These are phyloP conservation scores for Sporothrix brunneoviolacea DNA, from an alignment of 2,329 filamentous ascomycete genomes.

Conservation along the genomic window DNA sequence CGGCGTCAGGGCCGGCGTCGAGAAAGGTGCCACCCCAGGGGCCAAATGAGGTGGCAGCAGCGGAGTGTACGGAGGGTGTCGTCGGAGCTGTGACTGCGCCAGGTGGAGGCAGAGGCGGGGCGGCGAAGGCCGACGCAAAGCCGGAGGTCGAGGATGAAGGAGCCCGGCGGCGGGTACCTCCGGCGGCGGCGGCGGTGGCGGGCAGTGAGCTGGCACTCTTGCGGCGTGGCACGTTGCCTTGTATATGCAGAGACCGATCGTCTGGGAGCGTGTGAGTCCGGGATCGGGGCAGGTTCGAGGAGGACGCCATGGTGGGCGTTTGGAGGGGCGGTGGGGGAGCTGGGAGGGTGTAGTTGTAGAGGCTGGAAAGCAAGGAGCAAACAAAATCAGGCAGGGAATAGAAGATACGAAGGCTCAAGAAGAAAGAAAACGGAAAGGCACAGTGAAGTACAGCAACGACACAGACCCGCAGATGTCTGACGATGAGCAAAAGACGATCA, in stretches of 20 bases:
- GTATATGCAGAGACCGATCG: conserved; percentile 10
- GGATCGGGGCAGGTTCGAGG: neutral
- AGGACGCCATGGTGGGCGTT: conserved; percentile 17
- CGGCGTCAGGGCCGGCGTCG: conserved; percentile 13
- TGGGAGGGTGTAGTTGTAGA: neutral
- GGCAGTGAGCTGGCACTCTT: conserved; percentile 14
- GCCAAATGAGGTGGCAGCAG: neutral
- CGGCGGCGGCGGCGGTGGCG: neutral
- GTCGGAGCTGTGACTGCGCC: conserved; percentile 1
- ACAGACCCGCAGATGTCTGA: no score
- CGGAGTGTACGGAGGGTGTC: conserved; percentile 6
- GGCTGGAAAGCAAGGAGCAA: no score
- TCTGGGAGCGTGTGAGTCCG: conserved; percentile 19
- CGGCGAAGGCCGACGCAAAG: neutral
- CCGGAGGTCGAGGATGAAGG: neutral
- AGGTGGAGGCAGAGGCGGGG: neutral
- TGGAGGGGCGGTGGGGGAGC: neutral
- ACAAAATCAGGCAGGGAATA: no score
- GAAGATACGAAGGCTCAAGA: neutral
- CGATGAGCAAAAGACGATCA: conserved; percentile 2
- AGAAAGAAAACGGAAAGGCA: neutral
- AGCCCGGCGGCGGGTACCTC: neutral
- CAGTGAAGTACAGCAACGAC: no score
- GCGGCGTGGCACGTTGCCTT: conserved; percentile 9
- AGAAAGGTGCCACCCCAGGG: conserved; percentile 18